Conservation (phyloP, 495 filamentous ascomycete genomes). For the Amniculicola lignicola region DNA sequence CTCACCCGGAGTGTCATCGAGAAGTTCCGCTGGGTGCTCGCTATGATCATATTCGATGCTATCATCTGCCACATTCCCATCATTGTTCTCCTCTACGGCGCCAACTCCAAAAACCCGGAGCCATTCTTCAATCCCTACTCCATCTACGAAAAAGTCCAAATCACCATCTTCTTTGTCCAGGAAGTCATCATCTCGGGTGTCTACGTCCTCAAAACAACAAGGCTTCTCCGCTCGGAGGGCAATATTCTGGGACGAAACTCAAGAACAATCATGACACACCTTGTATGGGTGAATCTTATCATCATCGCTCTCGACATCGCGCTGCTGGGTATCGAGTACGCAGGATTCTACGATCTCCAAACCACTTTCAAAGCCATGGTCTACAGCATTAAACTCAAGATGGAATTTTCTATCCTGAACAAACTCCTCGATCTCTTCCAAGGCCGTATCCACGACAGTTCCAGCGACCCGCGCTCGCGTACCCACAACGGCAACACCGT, state of each 20-base stretch:
- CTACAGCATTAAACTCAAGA: conserved; percentile 42
- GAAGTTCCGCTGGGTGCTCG: conserved; percentile 15
- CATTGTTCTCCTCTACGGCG: conserved; percentile 17
- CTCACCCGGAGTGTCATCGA: conserved; percentile 1
- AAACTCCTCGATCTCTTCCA: conserved; percentile 23
- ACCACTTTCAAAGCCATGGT: conserved; percentile 39
- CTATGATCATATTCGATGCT: conserved; percentile 24
- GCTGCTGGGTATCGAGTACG: conserved; percentile 33
- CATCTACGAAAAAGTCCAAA: conserved; percentile 26
- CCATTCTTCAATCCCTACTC: conserved; percentile 26
- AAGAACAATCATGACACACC: conserved; percentile 19
- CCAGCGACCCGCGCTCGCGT: not conserved
- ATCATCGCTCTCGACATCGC: conserved; percentile 35
- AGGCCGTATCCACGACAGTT: conserved; percentile 10
- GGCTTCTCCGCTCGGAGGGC: conserved; percentile 11
- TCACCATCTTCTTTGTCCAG: conserved; percentile 26
- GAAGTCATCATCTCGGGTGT: conserved; percentile 23
- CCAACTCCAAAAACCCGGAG: conserved; percentile 16
- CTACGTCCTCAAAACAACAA: conserved; percentile 20
- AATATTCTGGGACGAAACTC: conserved; percentile 10
- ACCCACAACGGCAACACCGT: no score
- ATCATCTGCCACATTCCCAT: conserved; percentile 25
- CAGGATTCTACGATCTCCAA: conserved; percentile 35
- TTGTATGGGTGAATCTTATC: conserved; percentile 35
- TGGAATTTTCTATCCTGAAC: conserved; percentile 45